Evolutionary conservation across 78 protist genomes (phyloP).

Genomic region (Cyanophora paradoxa): DNA sequence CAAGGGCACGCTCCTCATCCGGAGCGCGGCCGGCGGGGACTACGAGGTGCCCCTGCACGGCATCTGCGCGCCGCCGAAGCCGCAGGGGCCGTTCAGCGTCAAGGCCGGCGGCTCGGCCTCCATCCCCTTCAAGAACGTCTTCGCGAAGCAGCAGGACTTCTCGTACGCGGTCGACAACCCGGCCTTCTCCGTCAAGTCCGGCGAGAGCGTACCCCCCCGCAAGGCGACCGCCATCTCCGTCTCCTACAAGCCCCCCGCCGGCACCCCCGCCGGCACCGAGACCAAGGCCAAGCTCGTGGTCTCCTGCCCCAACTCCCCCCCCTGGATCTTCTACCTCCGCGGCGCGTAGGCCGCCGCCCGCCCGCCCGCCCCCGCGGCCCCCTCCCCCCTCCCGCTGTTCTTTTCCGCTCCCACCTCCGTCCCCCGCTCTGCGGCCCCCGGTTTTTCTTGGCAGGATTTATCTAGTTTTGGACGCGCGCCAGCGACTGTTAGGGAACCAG

Average conservation of each 20-base stretch:
- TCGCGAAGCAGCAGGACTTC: conserved; percentile 21
- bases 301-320: background rate
- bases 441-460: no score
- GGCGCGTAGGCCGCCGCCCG: no score
- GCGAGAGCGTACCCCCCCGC: conserved; percentile 25
- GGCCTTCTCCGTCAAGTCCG: conserved; percentile 30
- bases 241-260: conserved; percentile 12
- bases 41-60: conserved; percentile 46
- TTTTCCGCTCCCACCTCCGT: no score
- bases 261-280: background rate
- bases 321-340: conserved; percentile 13
- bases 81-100: conserved; percentile 66
- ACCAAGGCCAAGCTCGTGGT: background rate
- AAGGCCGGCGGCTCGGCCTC: background rate
- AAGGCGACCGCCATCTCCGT: conserved; percentile 10
- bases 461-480: no score
- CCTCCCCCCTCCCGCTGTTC: no score
- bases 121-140: conserved; percentile 51
- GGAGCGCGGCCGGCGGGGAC: conserved; percentile 56
- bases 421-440: no score
- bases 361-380: no score
- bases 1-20: conserved; percentile 18
- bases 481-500: no score
- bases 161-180: conserved; percentile 27
- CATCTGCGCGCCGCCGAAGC: conserved; percentile 44